Base-by-base conservation (phyloP, 257 asterid genomes). In the Plantago elongata region DNA sequence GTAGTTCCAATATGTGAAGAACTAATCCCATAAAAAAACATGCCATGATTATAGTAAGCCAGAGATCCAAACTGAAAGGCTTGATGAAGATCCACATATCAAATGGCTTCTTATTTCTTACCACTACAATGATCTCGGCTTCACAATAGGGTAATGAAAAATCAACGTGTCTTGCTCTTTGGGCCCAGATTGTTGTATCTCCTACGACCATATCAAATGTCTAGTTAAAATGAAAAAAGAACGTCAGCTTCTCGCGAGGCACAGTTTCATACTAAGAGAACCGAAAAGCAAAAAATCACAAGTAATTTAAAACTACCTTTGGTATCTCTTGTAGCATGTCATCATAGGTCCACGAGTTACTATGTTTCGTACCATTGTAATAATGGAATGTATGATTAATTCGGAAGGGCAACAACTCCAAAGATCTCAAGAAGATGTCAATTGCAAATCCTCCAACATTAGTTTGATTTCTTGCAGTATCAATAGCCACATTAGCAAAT, bases 101-200 rank as follows among this genome's bases (percentile, higher is more conserved):
- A 17, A 71, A 71, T 13, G 71, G 68, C 62, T 77, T 75, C 68
- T 40, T 74, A 66, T 75, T 67, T 52, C 63, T 75, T 0, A 78
- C 80, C 54, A 85, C 84, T 63, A 75, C 61, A 50, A 75, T 67
- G 34, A 78, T 72, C 67, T 84, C 86, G 13, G 94, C 55, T 55
- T 85, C 94, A 16, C 86, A 63, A 60, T 70, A 83, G 13, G 90
- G 84, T 17, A 77, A 74, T 0, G 88, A 69, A 40, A 83, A 80
- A 51, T 77, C 84, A 12, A 76, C 77, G 17, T 29, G 45, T 1
- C 56, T 27, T 27, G 91, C 57, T 22, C 89, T 67, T 15, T 78
- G 77, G 9, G 89, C 79, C 84, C 81, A 67, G 56, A 77, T 73
- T 12, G 92, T 81, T 0, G 78, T 72, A 74, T 86, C 92, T 15